phyloP scores from a whole-genome alignment of 768 basidiomycete species.

The Phanerochaete sordida region DNA sequence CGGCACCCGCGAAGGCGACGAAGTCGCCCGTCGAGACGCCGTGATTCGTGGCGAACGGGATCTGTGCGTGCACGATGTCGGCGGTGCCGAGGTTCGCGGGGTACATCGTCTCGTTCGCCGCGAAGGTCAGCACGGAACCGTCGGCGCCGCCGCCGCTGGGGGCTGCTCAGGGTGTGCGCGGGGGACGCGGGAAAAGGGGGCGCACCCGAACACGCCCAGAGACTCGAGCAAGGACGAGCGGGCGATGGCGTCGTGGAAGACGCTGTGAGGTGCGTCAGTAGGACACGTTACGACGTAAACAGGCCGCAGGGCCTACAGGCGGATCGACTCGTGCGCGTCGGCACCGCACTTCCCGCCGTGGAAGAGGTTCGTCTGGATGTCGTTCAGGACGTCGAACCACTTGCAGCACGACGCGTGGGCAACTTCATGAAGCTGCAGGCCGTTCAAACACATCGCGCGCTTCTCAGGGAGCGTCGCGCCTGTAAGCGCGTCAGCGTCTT shows the following conservation, averaged over 20 bases:
- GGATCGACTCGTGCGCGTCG: conserved; percentile 23
- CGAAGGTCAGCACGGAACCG: conserved; percentile 47
- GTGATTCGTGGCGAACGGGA: conserved; percentile 32
- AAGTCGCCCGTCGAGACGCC: conserved; percentile 42
- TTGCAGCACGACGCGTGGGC: conserved; percentile 26
- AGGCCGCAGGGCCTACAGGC: conserved; percentile 7
- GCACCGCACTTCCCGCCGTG: conserved; percentile 26
- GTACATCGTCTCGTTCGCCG: conserved; percentile 38
- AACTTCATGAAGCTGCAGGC: conserved; percentile 17
- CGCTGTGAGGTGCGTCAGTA: background rate
- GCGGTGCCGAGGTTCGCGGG: conserved; percentile 40
- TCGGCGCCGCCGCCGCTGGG: conserved; percentile 33
- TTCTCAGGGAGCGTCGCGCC: conserved; percentile 15
- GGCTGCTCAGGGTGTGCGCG: background rate
- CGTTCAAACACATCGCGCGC: conserved; percentile 25
- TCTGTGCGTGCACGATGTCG: conserved; percentile 27
- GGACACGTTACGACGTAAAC: background rate
- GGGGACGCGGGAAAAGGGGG: too few species aligned
- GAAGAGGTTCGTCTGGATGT: conserved; percentile 25
- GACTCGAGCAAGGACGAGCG: conserved; percentile 4
- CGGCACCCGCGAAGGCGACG: conserved; percentile 27
- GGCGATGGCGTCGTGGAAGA: conserved; percentile 24
- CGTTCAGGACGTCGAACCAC: conserved; percentile 26
- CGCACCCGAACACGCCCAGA: conserved; percentile 19
- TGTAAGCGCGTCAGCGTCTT: background rate